Evolutionary conservation across 1,139 yeast genomes (phyloP), one percentile per base, ranked within the genome.

Genomic region (Scheffersomyces illinoinensis): DNA sequence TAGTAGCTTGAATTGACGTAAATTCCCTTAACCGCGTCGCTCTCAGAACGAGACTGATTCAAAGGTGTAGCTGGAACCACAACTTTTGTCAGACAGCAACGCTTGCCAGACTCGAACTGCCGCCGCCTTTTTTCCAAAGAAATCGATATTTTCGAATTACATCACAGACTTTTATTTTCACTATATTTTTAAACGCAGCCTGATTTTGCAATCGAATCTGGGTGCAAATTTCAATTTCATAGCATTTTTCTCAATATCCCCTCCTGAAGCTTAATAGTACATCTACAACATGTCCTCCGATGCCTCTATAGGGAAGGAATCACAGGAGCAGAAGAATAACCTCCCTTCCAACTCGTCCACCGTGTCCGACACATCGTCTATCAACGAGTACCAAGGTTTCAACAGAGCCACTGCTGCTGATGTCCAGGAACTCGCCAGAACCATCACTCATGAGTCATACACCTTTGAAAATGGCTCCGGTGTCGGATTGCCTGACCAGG

Each of bases 371-470:
- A 57, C 62, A 49, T 66, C 68, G 53, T 69, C 74, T 12, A 64
- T 74, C 14, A 63, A 67, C 53, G 75, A 75, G 56, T 82, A 81
- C 63, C 70, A 72, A 5, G 86, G 86, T 0, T 80, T 77, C 61
- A 74, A 72, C 58, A 63, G 62, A 0, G 54, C 61, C 1, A 71
- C 76, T 4, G 75, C 73, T 39, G 59, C 66, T 4, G 62, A 74
- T 53, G 71, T 88, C 85, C 62, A 85, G 78, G 76, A 87, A 78
- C 52, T 90, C 79, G 96, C 96, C 64, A 78, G 74, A 81, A 86
- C 59, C 78, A 83, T 74, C 74, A 77, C 84, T 46, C 66, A 67
- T 55, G 60, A 63, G 39, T 64, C 72, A 23, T 55, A 61, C 21
- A 57, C 58, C 24, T 59, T 57, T 17, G 55, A 55, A 46, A 57